phyloP scores from a whole-genome alignment of 176 grass and related monocot genomes.

The Pontederia paniculata region DNA sequence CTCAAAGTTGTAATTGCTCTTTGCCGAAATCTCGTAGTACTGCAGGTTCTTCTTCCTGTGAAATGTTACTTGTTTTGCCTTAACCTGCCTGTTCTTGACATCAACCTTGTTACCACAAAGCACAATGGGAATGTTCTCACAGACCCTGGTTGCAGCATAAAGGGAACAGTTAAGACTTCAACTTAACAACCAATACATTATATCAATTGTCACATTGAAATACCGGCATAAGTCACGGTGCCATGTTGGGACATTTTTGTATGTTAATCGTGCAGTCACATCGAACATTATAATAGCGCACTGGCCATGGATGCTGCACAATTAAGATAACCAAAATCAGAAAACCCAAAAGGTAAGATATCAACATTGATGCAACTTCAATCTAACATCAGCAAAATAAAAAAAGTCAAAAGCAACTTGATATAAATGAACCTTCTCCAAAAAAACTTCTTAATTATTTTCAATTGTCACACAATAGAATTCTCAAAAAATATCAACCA shows the following conservation, averaged over 20 bases:
- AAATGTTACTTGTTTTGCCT: conserved; percentile 17
- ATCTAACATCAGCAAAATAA: too few relatives aligned
- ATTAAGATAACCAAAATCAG: neutral
- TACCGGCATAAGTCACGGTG: conserved; percentile 16
- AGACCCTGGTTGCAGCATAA: conserved; percentile 5
- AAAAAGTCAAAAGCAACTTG: too few relatives aligned
- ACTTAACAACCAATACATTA: neutral
- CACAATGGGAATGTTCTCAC: conserved; percentile 18
- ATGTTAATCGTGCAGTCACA: conserved; percentile 18
- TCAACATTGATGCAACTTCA: too few relatives aligned
- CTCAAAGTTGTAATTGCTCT: conserved; percentile 23
- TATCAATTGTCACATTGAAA: neutral
- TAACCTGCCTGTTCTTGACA: conserved; percentile 21
- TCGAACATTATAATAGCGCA: conserved; percentile 20
- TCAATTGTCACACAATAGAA: too few relatives aligned
- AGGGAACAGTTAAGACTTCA: neutral
- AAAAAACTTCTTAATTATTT: too few relatives aligned
- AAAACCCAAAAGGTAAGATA: too few relatives aligned
- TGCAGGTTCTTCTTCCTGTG: conserved; percentile 21
- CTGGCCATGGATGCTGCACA: conserved; percentile 14
- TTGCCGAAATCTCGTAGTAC: conserved; percentile 17
- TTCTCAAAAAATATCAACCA: too few relatives aligned
- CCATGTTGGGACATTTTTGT: conserved; percentile 22
- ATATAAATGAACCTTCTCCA: too few relatives aligned
- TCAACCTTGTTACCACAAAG: conserved; percentile 19